These are phyloP conservation scores for Eimeria maxima DNA, from an alignment of 169 alveolate genomes.

Conservation along the genomic window DNA sequence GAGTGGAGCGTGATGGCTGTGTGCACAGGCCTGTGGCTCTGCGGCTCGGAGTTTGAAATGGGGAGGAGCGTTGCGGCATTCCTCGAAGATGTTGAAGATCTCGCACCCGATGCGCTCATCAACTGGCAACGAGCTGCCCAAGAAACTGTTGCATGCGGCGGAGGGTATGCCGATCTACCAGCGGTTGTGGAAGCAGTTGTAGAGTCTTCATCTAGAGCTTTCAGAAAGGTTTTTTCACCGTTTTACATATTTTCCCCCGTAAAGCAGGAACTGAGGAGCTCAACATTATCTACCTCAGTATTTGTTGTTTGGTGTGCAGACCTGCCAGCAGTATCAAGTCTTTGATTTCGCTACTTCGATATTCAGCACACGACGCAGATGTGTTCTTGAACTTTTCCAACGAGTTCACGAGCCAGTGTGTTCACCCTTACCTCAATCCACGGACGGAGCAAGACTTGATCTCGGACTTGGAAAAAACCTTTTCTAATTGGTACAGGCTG, in stretches of 20 bases:
- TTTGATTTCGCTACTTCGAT: slow-evolving; percentile 86
- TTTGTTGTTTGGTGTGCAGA: slow-evolving; percentile 77
- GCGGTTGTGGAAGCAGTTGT: background rate
- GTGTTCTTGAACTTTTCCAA: slow-evolving; percentile 85
- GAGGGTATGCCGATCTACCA: slow-evolving; percentile 48
- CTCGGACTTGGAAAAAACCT: slow-evolving; percentile 85
- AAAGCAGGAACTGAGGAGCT: background rate
- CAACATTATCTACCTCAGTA: background rate
- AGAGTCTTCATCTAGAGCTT: background rate
- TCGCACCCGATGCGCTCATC: slow-evolving; percentile 81
- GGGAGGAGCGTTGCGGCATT: slow-evolving; percentile 75
- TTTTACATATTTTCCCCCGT: background rate
- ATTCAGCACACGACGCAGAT: slow-evolving; percentile 89
- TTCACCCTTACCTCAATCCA: slow-evolving; percentile 86
- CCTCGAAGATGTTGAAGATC: slow-evolving; percentile 81
- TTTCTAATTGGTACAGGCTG: slow-evolving; percentile 86
- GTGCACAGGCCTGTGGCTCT: slow-evolving; percentile 75
- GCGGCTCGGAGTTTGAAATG: slow-evolving; percentile 69
- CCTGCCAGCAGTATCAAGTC: slow-evolving; percentile 86
- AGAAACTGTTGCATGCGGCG: slow-evolving; percentile 56
- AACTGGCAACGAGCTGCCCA: slow-evolving; percentile 82
- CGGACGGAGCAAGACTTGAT: slow-evolving; percentile 88
- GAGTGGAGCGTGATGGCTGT: background rate
- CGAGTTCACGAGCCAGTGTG: slow-evolving; percentile 84
- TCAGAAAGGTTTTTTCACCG: background rate